A percentile compares a stretch with the other conserved stretches of the same genome.
phyloP scores from a whole-genome alignment of 2,329 filamentous ascomycete species.

The Colletotrichum tropicale region DNA sequence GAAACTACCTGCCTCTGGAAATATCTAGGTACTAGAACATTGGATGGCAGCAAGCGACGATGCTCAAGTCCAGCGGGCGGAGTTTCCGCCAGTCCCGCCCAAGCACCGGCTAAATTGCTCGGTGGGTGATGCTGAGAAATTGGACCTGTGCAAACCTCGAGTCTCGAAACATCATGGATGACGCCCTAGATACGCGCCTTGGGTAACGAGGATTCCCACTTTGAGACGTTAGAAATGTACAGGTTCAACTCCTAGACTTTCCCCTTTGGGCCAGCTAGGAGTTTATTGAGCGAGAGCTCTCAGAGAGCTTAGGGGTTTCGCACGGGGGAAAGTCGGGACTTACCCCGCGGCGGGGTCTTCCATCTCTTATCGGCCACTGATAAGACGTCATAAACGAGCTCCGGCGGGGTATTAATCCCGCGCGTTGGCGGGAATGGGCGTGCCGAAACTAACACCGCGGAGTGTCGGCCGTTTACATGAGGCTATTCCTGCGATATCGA shows the following conservation, averaged over 20 bases:
- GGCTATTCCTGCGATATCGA: background rate
- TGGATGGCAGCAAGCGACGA: background rate
- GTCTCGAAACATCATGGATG: background rate
- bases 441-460: background rate
- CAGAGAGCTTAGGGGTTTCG: background rate
- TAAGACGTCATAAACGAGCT: slow-evolving; percentile 11
- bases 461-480: background rate
- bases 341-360: slow-evolving; percentile 13
- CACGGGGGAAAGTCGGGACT: background rate
- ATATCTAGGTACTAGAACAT: background rate
- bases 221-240: background rate
- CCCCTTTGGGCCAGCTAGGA: background rate
- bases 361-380: background rate
- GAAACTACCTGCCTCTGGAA: background rate
- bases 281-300: background rate
- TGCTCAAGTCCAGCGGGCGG: background rate
- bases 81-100: background rate
- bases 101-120: background rate
- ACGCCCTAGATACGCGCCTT: background rate
- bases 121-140: background rate
- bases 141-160: background rate
- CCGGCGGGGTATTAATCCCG: background rate
- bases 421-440: background rate
- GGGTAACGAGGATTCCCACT: background rate
- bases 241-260: background rate